Percentiles rank a stretch among this genome's conserved stretches.
Conservation (phyloP, 352 stramenopile species). For the Phytopythium boreale region DNA sequence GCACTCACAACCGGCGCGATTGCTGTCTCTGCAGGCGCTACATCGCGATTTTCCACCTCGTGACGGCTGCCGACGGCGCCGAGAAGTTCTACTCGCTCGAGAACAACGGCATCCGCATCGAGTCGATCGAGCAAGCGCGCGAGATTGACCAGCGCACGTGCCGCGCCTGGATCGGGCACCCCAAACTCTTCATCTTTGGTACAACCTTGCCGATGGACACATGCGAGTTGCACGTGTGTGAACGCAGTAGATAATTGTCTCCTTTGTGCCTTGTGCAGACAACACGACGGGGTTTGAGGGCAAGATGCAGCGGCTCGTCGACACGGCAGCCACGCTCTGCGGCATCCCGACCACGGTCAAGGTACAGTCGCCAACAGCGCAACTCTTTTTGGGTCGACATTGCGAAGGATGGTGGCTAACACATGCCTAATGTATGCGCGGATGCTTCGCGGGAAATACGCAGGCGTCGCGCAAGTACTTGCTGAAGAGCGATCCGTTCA, state of each 20-base stretch:
- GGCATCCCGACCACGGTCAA: constrained; percentile 78
- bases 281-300: constrained; percentile 82
- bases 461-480: constrained; percentile 73
- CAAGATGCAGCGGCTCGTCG: constrained; percentile 87
- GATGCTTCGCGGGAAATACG: too few species aligned
- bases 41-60: constrained; percentile 87
- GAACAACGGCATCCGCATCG: constrained; percentile 96
- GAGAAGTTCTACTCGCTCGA: constrained; percentile 95
- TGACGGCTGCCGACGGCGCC: constrained; percentile 92
- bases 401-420: neutral
- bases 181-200: constrained; percentile 85
- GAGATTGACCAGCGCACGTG: constrained; percentile 85
- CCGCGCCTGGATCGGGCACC: constrained; percentile 78
- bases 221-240: too few species aligned
- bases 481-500: constrained; percentile 38
- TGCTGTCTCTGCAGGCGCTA: constrained; percentile 50
- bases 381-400: neutral
- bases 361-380: too few species aligned
- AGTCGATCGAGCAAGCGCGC: constrained; percentile 90
- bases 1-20: neutral
- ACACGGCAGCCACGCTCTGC: constrained; percentile 66
- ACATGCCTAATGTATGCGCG: too few species aligned
- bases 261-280: constrained; percentile 29
- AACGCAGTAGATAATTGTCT: neutral
- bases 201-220: neutral